phyloP scores from a whole-genome alignment of 208 protist species.

The Crithidia sp. region DNA sequence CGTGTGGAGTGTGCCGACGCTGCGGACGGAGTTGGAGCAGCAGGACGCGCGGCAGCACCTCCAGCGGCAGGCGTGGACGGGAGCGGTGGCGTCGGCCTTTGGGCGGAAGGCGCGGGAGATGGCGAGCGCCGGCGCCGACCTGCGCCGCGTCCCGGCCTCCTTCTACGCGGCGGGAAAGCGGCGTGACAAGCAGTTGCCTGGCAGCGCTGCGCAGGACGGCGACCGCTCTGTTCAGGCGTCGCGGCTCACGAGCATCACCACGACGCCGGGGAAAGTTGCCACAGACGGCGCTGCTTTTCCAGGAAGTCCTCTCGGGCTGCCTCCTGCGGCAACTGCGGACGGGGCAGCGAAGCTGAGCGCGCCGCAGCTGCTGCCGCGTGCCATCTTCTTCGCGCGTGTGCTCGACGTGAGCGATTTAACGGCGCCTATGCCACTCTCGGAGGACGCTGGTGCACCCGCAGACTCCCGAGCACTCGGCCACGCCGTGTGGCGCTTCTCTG shows the following conservation, averaged over 20 bases:
- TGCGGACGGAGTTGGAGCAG: slow-evolving; percentile 31
- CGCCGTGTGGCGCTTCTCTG: slow-evolving; percentile 17
- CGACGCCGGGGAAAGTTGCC: not conserved
- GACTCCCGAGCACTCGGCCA: slow-evolving; percentile 3
- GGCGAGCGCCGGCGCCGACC: not conserved
- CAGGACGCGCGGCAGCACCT: slow-evolving; percentile 31
- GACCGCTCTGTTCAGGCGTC: not conserved
- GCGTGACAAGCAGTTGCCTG: slow-evolving; percentile 21
- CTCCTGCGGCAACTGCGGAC: not conserved
- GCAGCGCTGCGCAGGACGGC: slow-evolving; percentile 2
- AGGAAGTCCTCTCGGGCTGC: not conserved
- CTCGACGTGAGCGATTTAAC: slow-evolving; percentile 47
- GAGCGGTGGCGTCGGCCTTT: slow-evolving; percentile 1
- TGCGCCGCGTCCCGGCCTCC: slow-evolving; percentile 1
- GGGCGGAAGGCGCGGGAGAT: not conserved
- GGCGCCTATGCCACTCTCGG: not conserved
- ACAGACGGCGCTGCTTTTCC: not conserved
- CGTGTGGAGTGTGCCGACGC: slow-evolving; percentile 20
- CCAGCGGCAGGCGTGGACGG: slow-evolving; percentile 26
- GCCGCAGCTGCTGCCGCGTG: slow-evolving; percentile 48
- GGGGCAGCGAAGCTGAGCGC: not conserved
- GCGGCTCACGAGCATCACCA: slow-evolving; percentile 16
- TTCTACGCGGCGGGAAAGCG: slow-evolving; percentile 24
- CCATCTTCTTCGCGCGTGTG: slow-evolving; percentile 68
- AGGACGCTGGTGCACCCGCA: slow-evolving; percentile 1